Percentiles rank a stretch among this genome's conserved stretches.
Conservation (phyloP, 768 basidiomycete genomes). For the Inosperma sp. region DNA sequence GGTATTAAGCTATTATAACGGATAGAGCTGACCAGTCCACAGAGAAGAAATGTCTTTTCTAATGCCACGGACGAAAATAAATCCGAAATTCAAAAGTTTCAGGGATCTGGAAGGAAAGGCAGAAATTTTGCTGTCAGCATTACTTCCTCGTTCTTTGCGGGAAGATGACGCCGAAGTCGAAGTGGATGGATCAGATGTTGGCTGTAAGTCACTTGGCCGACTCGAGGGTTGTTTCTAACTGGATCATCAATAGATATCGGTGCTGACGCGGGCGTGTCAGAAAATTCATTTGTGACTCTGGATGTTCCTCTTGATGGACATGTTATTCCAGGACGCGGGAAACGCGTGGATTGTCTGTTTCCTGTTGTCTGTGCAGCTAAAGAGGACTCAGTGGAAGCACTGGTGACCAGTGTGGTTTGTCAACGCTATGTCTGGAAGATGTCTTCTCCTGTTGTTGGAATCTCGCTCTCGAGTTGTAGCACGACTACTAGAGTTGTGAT, state of each 20-base stretch:
- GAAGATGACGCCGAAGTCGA: background rate
- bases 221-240: background rate
- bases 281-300: background rate
- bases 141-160: background rate
- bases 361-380: constrained; percentile 10
- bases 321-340: constrained; percentile 6
- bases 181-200: background rate
- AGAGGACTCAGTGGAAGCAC: background rate
- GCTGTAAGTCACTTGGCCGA: background rate
- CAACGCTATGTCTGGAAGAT: constrained; percentile 6
- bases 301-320: constrained; percentile 9
- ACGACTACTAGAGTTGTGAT: background rate
- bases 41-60: background rate
- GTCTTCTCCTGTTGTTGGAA: background rate
- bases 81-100: background rate
- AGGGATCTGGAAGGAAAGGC: background rate
- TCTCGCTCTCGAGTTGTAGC: background rate
- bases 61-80: background rate
- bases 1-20: background rate
- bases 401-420: constrained; percentile 5
- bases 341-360: constrained; percentile 4
- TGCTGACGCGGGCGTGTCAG: background rate
- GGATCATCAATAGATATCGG: background rate
- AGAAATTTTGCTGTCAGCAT: background rate
- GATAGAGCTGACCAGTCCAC: background rate